phyloP scores from a whole-genome alignment of 768 basidiomycete species.

The Suillus decipiens region DNA sequence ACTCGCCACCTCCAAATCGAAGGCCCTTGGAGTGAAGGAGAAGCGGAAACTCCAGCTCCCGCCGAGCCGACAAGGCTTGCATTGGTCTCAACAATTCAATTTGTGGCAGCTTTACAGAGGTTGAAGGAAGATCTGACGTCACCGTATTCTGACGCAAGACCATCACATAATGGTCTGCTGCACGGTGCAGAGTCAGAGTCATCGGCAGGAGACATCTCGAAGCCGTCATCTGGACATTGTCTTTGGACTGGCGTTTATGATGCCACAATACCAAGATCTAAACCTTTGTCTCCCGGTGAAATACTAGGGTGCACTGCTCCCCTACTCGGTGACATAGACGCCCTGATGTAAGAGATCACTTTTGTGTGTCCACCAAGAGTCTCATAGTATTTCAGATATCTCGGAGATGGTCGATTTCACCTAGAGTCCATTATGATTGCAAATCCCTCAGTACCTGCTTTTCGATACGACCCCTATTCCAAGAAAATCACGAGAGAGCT shows the following conservation, averaged over 20 bases:
- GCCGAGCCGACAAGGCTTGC: constrained; percentile 69
- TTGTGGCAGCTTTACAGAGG: constrained; percentile 87
- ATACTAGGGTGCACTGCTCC: constrained; percentile 98
- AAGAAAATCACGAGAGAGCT: constrained; percentile 94
- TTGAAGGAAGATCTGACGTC: constrained; percentile 76
- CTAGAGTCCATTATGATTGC: constrained; percentile 99
- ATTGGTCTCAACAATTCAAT: constrained; percentile 96
- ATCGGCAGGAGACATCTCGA: not conserved
- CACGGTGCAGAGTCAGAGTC: constrained; percentile 14
- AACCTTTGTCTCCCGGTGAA: constrained; percentile 95
- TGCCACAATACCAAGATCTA: constrained; percentile 76
- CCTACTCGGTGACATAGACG: constrained; percentile 75
- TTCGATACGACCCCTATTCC: constrained; percentile 97
- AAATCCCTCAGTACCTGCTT: constrained; percentile 93
- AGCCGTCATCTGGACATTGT: constrained; percentile 18
- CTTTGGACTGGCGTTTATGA: constrained; percentile 71
- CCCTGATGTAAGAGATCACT: constrained; percentile 68
- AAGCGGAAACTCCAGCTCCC: constrained; percentile 18
- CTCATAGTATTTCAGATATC: constrained; percentile 58
- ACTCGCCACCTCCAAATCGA: constrained; percentile 62
- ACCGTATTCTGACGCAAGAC: constrained; percentile 31
- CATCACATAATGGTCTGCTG: constrained; percentile 16
- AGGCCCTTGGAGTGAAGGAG: constrained; percentile 26
- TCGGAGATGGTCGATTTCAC: constrained; percentile 98
- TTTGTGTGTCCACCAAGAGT: not conserved